Evolutionary conservation across 139 green algal species (phyloP).

Genomic region (Limnomonas spitsbergensis): DNA sequence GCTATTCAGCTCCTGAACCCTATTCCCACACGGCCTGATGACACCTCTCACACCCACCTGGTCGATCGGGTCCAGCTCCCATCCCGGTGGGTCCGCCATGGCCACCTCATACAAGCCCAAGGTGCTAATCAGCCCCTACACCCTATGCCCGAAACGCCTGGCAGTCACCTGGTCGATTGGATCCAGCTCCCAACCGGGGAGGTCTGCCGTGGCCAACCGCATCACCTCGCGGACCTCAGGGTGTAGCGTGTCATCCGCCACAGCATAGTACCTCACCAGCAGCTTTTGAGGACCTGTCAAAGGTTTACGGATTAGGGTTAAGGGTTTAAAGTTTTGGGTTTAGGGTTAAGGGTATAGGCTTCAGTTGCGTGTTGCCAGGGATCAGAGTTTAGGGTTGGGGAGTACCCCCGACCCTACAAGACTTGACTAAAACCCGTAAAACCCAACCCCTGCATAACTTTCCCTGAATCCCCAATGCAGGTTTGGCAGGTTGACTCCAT

Average conservation of each 20-base stretch:
- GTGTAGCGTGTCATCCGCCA: constrained; percentile 39
- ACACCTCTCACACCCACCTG: background rate
- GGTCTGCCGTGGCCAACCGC: constrained; percentile 8
- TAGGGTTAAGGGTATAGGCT: too few relatives aligned
- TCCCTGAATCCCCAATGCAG: too few relatives aligned
- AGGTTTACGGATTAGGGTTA: too few relatives aligned
- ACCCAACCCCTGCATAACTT: too few relatives aligned
- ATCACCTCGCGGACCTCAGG: constrained; percentile 34
- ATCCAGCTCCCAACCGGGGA: constrained; percentile 22
- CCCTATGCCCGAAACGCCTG: background rate
- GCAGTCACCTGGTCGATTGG: constrained; percentile 29
- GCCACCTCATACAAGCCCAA: background rate
- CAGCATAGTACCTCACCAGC: constrained; percentile 24
- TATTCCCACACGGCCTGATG: too few relatives aligned
- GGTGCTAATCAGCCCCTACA: constrained; percentile 2
- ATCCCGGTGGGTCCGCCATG: constrained; percentile 2
- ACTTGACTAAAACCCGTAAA: too few relatives aligned
- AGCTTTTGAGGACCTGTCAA: background rate
- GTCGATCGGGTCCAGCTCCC: constrained; percentile 27
- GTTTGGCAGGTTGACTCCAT: too few relatives aligned
- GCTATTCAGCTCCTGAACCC: too few relatives aligned
- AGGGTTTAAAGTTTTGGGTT: too few relatives aligned
- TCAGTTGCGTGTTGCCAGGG: too few relatives aligned
- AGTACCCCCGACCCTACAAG: too few relatives aligned
- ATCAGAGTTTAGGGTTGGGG: too few relatives aligned